phyloP scores from a whole-genome alignment of 2,329 filamentous ascomycete species.

The Calonectria hawksworthii region DNA sequence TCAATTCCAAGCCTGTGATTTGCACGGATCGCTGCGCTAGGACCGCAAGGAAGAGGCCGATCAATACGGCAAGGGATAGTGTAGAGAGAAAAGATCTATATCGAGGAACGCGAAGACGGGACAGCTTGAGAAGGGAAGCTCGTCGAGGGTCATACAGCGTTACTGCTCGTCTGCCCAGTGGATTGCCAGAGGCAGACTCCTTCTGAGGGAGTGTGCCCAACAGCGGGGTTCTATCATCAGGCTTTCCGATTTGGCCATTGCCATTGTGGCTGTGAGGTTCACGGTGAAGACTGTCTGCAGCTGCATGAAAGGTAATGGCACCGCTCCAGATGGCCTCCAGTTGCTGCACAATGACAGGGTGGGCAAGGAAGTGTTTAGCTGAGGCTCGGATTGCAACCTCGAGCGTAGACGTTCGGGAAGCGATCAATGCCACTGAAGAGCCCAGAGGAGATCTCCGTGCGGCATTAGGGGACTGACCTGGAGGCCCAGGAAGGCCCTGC shows the following conservation, averaged over 20 bases:
- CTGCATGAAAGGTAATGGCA: slow-evolving; percentile 93
- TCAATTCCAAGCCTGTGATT: slow-evolving; percentile 86
- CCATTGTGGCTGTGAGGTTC: slow-evolving; percentile 50
- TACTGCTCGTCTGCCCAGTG: slow-evolving; percentile 77
- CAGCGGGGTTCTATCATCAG: slow-evolving; percentile 65
- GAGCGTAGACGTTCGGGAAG: slow-evolving; percentile 87
- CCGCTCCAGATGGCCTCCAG: slow-evolving; percentile 98
- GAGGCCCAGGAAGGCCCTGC: slow-evolving; percentile 77
- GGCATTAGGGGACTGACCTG: slow-evolving; percentile 49
- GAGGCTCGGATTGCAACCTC: slow-evolving; percentile 95
- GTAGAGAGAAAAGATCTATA: slow-evolving; percentile 94
- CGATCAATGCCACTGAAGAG: slow-evolving; percentile 65
- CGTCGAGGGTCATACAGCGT: slow-evolving; percentile 91
- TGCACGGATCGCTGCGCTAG: slow-evolving; percentile 80
- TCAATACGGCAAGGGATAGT: slow-evolving; percentile 85
- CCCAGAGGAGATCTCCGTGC: slow-evolving; percentile 52
- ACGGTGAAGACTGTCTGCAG: slow-evolving; percentile 87
- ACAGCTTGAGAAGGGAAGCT: slow-evolving; percentile 92
- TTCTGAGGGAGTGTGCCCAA: slow-evolving; percentile 55
- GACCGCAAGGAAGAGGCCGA: slow-evolving; percentile 88
- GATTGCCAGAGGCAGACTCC: slow-evolving; percentile 50
- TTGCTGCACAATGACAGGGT: slow-evolving; percentile 92
- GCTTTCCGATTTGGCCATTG: slow-evolving; percentile 47
- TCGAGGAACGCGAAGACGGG: slow-evolving; percentile 88
- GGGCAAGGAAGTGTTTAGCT: slow-evolving; percentile 91